Percentiles rank a stretch among this genome's conserved stretches.
Conservation (phyloP, 805 yeast genomes). For the Zygosaccharomyces siamensis region DNA sequence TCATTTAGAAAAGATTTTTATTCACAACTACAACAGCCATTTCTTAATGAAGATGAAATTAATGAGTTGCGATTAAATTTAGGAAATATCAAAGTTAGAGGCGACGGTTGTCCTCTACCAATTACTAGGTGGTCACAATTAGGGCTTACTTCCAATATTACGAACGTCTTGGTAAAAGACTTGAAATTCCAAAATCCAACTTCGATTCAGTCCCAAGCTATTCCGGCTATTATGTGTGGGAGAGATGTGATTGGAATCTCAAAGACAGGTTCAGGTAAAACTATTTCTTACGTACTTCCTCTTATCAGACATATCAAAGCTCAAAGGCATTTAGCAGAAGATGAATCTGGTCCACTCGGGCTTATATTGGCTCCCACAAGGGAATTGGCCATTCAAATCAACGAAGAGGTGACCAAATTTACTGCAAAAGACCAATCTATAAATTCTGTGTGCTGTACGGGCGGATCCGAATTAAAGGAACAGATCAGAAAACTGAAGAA, state of each 20-base stretch:
- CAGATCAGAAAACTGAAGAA: slow-evolving; percentile 77
- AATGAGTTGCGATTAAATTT: slow-evolving; percentile 46
- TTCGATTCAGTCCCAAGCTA: slow-evolving; percentile 83
- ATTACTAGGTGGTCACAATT: slow-evolving; percentile 73
- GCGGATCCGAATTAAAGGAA: slow-evolving; percentile 77
- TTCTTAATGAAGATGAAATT: slow-evolving; percentile 51
- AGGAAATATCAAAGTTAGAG: slow-evolving; percentile 66
- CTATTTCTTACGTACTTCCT: slow-evolving; percentile 82
- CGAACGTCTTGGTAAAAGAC: slow-evolving; percentile 47
- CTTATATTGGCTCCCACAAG: slow-evolving; percentile 85
- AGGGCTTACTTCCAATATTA: slow-evolving; percentile 61
- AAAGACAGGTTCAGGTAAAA: slow-evolving; percentile 95
- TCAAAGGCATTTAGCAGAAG: slow-evolving; percentile 46
- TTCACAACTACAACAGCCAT: slow-evolving; percentile 49
- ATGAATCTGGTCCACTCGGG: slow-evolving; percentile 71
- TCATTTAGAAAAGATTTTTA: slow-evolving; percentile 62
- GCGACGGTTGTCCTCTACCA: slow-evolving; percentile 57
- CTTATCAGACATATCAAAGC: slow-evolving; percentile 77
- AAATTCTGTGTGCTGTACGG: slow-evolving; percentile 75
- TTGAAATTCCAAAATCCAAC: slow-evolving; percentile 63
- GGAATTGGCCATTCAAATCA: slow-evolving; percentile 83
- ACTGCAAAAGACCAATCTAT: slow-evolving; percentile 36
- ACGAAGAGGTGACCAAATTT: slow-evolving; percentile 59
- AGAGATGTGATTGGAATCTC: slow-evolving; percentile 90
- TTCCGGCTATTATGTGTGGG: slow-evolving; percentile 88